A percentile compares a stretch with the other conserved stretches of the same genome.
phyloP scores from a whole-genome alignment of 2,329 filamentous ascomycete species.

The Penicillium sp. region DNA sequence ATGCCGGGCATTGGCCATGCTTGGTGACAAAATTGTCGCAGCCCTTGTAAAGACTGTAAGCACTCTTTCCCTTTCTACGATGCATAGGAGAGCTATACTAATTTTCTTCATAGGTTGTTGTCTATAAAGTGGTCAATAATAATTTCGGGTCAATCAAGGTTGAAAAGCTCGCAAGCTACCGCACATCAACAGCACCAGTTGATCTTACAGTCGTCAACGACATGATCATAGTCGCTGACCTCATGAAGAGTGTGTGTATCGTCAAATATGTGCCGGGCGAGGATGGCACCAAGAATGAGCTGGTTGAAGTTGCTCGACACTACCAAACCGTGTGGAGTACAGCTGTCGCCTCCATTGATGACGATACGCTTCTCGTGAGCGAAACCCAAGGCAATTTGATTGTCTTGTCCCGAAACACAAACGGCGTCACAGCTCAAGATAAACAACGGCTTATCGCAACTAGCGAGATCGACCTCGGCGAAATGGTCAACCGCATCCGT shows the following conservation, averaged over 20 bases:
- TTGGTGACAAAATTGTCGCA: constrained; percentile 77
- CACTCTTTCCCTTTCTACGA: constrained; percentile 1
- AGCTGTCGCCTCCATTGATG: constrained; percentile 70
- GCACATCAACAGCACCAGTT: constrained; percentile 80
- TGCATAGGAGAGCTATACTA: constrained; percentile 6
- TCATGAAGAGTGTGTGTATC: constrained; percentile 89
- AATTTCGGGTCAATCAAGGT: constrained; percentile 52
- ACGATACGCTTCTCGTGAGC: constrained; percentile 75
- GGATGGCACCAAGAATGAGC: constrained; percentile 59
- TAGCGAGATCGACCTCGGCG: constrained; percentile 81
- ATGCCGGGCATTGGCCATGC: constrained; percentile 74
- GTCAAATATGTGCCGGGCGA: constrained; percentile 67
- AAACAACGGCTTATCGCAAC: constrained; percentile 69
- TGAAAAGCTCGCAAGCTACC: constrained; percentile 71
- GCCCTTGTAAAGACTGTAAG: constrained; percentile 84
- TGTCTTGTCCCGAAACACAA: constrained; percentile 71
- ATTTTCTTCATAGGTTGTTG: constrained; percentile 51
- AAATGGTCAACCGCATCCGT: constrained; percentile 89
- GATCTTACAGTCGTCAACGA: constrained; percentile 74
- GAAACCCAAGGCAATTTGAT: constrained; percentile 88
- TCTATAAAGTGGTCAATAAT: constrained; percentile 53
- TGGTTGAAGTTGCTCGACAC: constrained; percentile 77
- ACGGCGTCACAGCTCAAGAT: constrained; percentile 75
- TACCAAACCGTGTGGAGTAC: constrained; percentile 82
- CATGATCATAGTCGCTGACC: constrained; percentile 79